Conservation (phyloP, 1,284 basidiomycete species). For the Apiotrichum akiyoshidainum region DNA sequence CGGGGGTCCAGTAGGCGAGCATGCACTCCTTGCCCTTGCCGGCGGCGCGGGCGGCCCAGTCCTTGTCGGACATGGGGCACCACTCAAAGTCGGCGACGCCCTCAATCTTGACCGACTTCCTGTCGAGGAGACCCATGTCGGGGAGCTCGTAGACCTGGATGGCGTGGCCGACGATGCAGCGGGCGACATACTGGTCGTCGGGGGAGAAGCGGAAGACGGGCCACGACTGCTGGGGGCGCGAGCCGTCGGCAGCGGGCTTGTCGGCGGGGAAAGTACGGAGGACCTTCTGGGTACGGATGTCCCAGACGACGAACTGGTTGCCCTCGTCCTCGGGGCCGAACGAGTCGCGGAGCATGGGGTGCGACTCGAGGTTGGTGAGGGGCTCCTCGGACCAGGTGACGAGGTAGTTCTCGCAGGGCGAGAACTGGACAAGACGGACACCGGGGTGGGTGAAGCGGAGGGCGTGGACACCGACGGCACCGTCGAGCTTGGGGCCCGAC, state of each 20-base stretch:
- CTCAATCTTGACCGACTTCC: conserved; percentile 97
- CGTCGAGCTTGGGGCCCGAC: conserved; percentile 64
- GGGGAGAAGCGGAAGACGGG: conserved; percentile 97
- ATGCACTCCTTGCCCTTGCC: conserved; percentile 71
- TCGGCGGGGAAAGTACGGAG: conserved; percentile 83
- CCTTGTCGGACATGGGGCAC: conserved; percentile 91
- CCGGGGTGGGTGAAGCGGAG: conserved; percentile 88
- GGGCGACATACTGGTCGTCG: conserved; percentile 92
- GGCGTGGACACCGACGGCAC: conserved; percentile 45
- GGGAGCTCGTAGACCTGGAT: conserved; percentile 97
- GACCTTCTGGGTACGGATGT: conserved; percentile 86
- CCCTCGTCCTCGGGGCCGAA: conserved; percentile 86
- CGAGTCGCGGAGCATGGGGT: conserved; percentile 51
- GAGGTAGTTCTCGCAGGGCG: conserved; percentile 93
- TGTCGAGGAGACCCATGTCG: conserved; percentile 88
- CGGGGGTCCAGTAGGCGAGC: conserved; percentile 96
- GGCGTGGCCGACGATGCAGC: conserved; percentile 81
- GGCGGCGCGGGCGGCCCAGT: conserved; percentile 68
- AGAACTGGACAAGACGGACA: conserved; percentile 95
- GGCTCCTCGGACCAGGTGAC: conserved; percentile 98
- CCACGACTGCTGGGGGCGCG: conserved; percentile 59
- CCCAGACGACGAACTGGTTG: conserved; percentile 96
- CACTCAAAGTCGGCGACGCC: conserved; percentile 99
- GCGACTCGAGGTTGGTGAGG: conserved; percentile 79
- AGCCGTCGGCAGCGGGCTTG: conserved; percentile 46